Percentiles rank a stretch among this genome's conserved stretches.
These are phyloP conservation scores for Periglandula ipomoeae DNA, from an alignment of 2,329 filamentous ascomycete genomes.

Conservation along the genomic window DNA sequence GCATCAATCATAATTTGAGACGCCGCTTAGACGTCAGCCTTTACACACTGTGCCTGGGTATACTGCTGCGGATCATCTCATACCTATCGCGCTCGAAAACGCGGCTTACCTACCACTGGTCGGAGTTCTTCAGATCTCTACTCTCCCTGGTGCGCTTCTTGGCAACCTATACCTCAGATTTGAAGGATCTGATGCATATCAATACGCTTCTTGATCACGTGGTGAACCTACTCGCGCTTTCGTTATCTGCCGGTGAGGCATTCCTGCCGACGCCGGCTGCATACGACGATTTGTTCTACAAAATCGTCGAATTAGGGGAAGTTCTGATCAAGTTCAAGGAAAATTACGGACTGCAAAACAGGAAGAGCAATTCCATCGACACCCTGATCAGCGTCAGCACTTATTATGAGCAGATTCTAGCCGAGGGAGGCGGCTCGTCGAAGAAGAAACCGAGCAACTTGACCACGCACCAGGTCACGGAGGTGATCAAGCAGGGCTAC, in stretches of 20 bases:
- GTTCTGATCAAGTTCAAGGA: slow-evolving; percentile 74
- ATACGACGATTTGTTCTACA: slow-evolving; percentile 98
- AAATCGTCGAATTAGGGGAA: slow-evolving; percentile 86
- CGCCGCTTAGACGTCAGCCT: slow-evolving; percentile 76
- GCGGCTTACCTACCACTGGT: slow-evolving; percentile 85
- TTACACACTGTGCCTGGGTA: slow-evolving; percentile 73
- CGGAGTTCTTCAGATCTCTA: slow-evolving; percentile 84
- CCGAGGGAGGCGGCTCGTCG: slow-evolving; percentile 35
- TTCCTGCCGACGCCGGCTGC: slow-evolving; percentile 81
- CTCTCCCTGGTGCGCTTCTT: slow-evolving; percentile 85
- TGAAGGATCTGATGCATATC: slow-evolving; percentile 61
- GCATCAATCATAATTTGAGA: slow-evolving; percentile 87
- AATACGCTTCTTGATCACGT: slow-evolving; percentile 66
- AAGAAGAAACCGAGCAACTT: slow-evolving; percentile 53
- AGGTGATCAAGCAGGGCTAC: slow-evolving; percentile 93
- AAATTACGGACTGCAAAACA: slow-evolving; percentile 54
- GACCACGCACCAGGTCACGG: slow-evolving; percentile 74
- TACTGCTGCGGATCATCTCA: slow-evolving; percentile 73
- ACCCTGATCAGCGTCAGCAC: slow-evolving; percentile 73
- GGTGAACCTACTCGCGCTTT: slow-evolving; percentile 74
- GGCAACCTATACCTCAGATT: slow-evolving; percentile 72
- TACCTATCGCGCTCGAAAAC: slow-evolving; percentile 76
- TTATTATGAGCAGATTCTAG: slow-evolving; percentile 80
- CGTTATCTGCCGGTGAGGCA: slow-evolving; percentile 76
- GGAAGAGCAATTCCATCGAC: slow-evolving; percentile 64